Evolutionary conservation across 1,284 basidiomycete genomes (phyloP), one percentile per base, ranked within the genome.

Genomic region (Ceratobasidium theobromae): DNA sequence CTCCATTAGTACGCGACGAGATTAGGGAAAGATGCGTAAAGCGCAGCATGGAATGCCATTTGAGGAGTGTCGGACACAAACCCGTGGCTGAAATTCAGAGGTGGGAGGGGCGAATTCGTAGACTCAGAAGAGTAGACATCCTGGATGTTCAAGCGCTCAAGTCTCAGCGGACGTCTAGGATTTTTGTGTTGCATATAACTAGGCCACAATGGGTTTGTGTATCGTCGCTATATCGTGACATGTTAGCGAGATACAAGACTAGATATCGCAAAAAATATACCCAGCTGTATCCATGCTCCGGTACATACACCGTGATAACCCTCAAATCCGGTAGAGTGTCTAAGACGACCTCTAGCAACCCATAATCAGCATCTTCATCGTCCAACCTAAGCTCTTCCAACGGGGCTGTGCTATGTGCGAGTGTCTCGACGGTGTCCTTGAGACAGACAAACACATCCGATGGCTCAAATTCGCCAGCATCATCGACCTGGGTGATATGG

Each of bases 281-380:
- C 60, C 60, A 64, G 28, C 60, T 64, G 23, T 64, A 49, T 9
- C 60, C 60, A 9, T 64, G 49, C 23, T 51, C 18, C n/a, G 60
- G 38, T 5, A 64, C 49, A 52, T 27, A 53, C 27, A 64, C 9
- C 3, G 28, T 64, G 11, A 64, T 30, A 8, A 16, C 25, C 28
- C 43, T 52, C 49, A 64, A n/a, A 9, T 41, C 40, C 4, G 60
- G 60, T n/a, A 64, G 40, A 16, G 23, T 53, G 25, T 38, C 41
- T 9, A 64, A 45, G 16, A 53, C 27, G 27, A 53, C 45, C 38
- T 64, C 60, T 14, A 64, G 30, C 1, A 64, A 32, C 12, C 60
- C 60, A 32, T 64, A 64, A 38, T 64, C 60, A 6, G 14, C 38
- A 52, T 64, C 60, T 25, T 64, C 60, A 23, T 64, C 60, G 33